phyloP scores from a whole-genome alignment of 441 rosid genomes.

The Arabidopsis hybrid region DNA sequence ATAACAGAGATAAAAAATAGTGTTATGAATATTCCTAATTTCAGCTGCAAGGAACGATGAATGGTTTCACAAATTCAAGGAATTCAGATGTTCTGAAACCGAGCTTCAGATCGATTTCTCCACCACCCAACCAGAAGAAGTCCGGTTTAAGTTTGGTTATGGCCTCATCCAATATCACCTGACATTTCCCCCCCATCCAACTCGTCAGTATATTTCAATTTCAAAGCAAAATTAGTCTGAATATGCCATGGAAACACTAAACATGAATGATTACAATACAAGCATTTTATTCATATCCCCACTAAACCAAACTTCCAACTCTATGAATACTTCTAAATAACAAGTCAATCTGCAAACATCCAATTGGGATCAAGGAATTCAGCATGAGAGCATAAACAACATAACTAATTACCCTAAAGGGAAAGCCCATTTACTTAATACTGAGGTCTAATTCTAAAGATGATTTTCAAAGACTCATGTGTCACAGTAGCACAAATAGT shows the following conservation, averaged over 20 bases:
- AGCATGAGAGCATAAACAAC: constrained; percentile 10
- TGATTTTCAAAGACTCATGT: constrained; percentile 33
- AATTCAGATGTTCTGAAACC: constrained; percentile 78
- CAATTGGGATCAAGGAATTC: constrained; percentile 6
- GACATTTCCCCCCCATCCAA: constrained; percentile 35
- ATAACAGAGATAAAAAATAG: neutral
- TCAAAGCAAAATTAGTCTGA: constrained; percentile 16
- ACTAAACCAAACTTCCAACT: constrained; percentile 1
- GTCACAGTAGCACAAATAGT: constrained; percentile 19
- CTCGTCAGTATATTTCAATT: neutral
- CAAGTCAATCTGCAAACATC: neutral
- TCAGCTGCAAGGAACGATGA: constrained; percentile 69
- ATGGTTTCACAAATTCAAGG: constrained; percentile 67
- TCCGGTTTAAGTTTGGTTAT: constrained; percentile 70
- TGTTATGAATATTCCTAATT: neutral
- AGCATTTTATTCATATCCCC: constrained; percentile 3
- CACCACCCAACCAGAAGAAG: constrained; percentile 93
- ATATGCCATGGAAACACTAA: neutral
- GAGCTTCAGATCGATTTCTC: constrained; percentile 85
- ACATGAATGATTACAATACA: constrained; percentile 10
- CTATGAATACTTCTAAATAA: constrained; percentile 7
- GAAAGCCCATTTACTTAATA: constrained; percentile 2
- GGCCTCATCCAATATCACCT: constrained; percentile 95
- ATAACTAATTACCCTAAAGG: constrained; percentile 30
- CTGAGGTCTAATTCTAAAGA: constrained; percentile 20